Evolutionary conservation across 1,284 basidiomycete genomes (phyloP), one percentile per base, ranked within the genome.

Genomic region (Trametes pubescens): DNA sequence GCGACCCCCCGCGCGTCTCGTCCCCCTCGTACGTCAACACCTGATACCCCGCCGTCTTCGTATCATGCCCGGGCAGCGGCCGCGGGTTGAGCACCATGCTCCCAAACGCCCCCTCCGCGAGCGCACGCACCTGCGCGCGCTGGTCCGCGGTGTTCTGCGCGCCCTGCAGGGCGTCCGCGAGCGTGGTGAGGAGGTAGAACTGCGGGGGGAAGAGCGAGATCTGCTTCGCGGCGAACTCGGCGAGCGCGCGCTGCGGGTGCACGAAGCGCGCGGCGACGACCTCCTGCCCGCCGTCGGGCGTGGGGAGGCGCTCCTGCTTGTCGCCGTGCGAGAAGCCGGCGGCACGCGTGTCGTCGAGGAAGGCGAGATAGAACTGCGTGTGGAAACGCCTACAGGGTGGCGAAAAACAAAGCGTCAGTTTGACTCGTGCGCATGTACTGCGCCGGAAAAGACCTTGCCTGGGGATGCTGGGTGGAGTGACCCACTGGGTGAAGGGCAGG

Each of bases 131-230:
- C 57, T 74, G 77, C 38, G 76, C 77, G 40, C 82, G 78, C 70
- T 89, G 84, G 16, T 77, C 77, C 0, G 68, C 38, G 6, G 83
- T 84, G 65, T 76, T 85, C 47, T 62, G 57, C 24, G 72, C 56
- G 51, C 81, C 80, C 6, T 72, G 59, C 22, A 90, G 75, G 43
- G 89, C 77, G 29, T 77, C 79, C 4, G 83, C 78, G 38, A 92
- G 79, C 4, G 87, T 90, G 10, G 79, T 76, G 32, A 91, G 74
- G 56, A 92, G 80, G 73, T 92, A 92, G 71, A 81, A 88, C 71
- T 92, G 90, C 7, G 90, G 90, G 22, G 89, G 89, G 86, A 90
- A 87, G 56, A 90, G 79, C 2, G 79, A 79, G 62, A 92, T 85
- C 63, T 81, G 78, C 18, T 81, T 77, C 24, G 78, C 76, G 35